Evolutionary conservation across 140 eudicot species (phyloP).

Genomic region (Flaveria floridana): DNA sequence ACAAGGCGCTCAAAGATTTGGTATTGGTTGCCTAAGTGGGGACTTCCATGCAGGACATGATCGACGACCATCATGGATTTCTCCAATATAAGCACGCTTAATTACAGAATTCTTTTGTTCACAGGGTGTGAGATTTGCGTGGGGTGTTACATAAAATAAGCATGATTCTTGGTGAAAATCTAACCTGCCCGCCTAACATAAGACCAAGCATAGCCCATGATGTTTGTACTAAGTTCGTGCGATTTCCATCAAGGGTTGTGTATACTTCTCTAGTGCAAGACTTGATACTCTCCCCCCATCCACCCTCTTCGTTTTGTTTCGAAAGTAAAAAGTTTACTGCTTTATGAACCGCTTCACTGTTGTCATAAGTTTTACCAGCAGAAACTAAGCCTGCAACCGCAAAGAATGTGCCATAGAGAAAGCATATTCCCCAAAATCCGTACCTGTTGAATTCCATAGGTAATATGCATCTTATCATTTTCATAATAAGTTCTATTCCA

Average conservation of each 20-base stretch:
- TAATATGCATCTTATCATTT: constrained; percentile 1
- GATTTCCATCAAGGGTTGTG: constrained; percentile 41
- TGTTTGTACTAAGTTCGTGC: constrained; percentile 55
- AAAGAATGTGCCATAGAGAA: constrained; percentile 45
- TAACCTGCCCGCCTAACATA: constrained; percentile 54
- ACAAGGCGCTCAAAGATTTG: background rate
- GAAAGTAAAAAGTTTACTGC: constrained; percentile 39
- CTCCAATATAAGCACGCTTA: background rate
- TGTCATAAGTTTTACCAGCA: constrained; percentile 45
- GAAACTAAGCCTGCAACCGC: constrained; percentile 37
- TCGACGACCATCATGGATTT: background rate
- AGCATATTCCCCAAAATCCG: constrained; percentile 63
- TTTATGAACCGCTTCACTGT: constrained; percentile 37
- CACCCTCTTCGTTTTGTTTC: constrained; percentile 54
- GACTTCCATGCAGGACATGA: background rate
- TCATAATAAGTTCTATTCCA: background rate
- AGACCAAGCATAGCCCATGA: constrained; percentile 77
- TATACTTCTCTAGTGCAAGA: constrained; percentile 61
- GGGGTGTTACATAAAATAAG: background rate
- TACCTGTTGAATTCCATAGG: constrained; percentile 37
- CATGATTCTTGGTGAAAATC: background rate
- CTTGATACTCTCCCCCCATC: constrained; percentile 63
- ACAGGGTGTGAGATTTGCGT: too few species aligned
- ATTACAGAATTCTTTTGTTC: too few species aligned
- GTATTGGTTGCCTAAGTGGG: background rate